Evolutionary conservation across 2,329 filamentous ascomycete genomes (phyloP).

Genomic region (Apiospora rasikravindrae): DNA sequence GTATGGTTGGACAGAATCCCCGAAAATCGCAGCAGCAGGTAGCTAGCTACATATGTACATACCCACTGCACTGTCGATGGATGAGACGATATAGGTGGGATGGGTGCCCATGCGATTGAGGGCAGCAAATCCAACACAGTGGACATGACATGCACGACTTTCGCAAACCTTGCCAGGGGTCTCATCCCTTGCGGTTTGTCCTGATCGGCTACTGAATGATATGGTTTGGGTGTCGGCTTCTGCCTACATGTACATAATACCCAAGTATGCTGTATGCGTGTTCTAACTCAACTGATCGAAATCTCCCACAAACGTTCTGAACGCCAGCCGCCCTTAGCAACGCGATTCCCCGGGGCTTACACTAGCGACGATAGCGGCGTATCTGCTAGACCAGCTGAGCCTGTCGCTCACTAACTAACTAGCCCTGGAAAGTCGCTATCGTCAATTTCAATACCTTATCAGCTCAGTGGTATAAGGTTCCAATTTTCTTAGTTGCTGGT

Average conservation of each 20-base stretch:
- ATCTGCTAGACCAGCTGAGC: not conserved
- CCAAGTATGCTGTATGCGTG: not conserved
- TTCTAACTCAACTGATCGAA: not conserved
- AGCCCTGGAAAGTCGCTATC: not conserved
- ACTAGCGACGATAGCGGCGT: not conserved
- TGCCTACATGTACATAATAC: not conserved
- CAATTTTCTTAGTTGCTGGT: slow-evolving; percentile 8
- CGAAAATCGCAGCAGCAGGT: not conserved
- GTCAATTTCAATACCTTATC: slow-evolving; percentile 6
- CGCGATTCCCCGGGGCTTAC: slow-evolving; percentile 3
- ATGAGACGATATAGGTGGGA: slow-evolving; percentile 7
- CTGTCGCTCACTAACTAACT: not conserved
- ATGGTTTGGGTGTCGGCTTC: not conserved
- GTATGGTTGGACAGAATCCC: not conserved
- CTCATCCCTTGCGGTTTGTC: not conserved
- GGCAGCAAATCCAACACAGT: not conserved
- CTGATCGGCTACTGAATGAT: not conserved
- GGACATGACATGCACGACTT: not conserved
- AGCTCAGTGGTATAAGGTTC: not conserved
- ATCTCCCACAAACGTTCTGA: not conserved
- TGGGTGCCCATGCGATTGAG: not conserved
- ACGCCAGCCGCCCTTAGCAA: not conserved
- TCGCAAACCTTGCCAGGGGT: not conserved
- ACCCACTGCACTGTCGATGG: not conserved
- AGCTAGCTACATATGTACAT: not conserved